Evolutionary conservation across 2,329 filamentous ascomycete genomes (phyloP).

Genomic region (Ambrosiella xylebori): DNA sequence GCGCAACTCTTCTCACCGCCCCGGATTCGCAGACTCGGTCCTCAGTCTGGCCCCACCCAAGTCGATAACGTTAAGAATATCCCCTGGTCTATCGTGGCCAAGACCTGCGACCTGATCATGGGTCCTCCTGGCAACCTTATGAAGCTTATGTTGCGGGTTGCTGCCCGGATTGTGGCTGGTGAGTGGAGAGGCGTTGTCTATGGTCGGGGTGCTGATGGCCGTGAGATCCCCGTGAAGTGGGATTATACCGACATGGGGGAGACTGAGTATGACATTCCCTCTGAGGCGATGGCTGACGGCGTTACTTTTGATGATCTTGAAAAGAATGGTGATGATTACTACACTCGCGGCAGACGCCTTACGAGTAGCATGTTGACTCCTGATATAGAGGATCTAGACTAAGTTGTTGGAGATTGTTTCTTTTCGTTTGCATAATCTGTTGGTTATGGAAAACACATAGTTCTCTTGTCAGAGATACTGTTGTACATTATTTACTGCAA

Average conservation of each 20-base stretch:
- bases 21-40: neutral
- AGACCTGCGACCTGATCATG: slow-evolving; percentile 59
- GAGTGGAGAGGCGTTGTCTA: slow-evolving; percentile 45
- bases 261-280: neutral
- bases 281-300: neutral
- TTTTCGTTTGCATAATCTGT: neutral
- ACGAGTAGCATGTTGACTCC: slow-evolving; percentile 9
- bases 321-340: slow-evolving; percentile 12
- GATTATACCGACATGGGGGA: slow-evolving; percentile 42
- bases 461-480: neutral
- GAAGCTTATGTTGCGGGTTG: slow-evolving; percentile 63
- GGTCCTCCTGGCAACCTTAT: slow-evolving; percentile 68
- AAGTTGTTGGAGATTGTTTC: neutral
- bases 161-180: slow-evolving; percentile 52
- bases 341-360: slow-evolving; percentile 9
- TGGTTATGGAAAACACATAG: neutral
- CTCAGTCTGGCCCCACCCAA: slow-evolving; percentile 15
- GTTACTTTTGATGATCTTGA: slow-evolving; percentile 5
- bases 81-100: slow-evolving; percentile 51
- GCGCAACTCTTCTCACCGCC: slow-evolving; percentile 45
- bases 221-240: slow-evolving; percentile 41
- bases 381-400: slow-evolving; percentile 11
- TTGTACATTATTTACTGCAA: neutral
- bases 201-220: slow-evolving; percentile 35
- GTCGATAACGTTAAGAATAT: slow-evolving; percentile 33